Percentiles rank a stretch among this genome's conserved stretches.
phyloP scores from a whole-genome alignment of 371 early-diverging fungal genomes.

The Rhizopus microsporus region DNA sequence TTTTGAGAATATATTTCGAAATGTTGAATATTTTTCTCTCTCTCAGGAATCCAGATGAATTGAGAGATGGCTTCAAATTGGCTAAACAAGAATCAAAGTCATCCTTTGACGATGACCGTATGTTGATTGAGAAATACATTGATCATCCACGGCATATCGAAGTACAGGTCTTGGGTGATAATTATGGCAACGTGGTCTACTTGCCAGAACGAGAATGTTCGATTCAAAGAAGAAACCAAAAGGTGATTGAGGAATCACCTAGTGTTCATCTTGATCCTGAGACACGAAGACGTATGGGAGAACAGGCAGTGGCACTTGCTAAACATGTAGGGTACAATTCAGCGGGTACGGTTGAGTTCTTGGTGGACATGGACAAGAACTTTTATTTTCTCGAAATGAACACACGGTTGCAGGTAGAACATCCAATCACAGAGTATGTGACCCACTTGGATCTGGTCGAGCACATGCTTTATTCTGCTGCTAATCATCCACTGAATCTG shows the following conservation, averaged over 20 bases:
- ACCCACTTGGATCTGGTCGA: constrained; percentile 94
- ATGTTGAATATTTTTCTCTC: background rate
- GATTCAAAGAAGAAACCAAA: constrained; percentile 90
- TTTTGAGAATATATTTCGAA: background rate
- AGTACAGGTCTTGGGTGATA: constrained; percentile 81
- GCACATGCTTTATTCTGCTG: constrained; percentile 83
- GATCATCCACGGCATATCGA: constrained; percentile 84
- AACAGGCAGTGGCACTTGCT: constrained; percentile 79
- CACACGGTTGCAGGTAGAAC: constrained; percentile 93
- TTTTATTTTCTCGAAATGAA: constrained; percentile 93
- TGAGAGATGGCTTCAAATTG: constrained; percentile 76
- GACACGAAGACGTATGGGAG: constrained; percentile 79
- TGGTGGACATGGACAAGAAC: constrained; percentile 65
- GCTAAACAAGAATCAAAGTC: constrained; percentile 82
- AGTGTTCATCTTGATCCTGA: constrained; percentile 64
- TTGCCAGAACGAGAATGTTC: constrained; percentile 93
- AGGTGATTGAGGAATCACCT: constrained; percentile 82
- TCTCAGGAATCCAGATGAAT: constrained; percentile 62
- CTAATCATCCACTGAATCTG: constrained; percentile 60
- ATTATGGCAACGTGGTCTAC: constrained; percentile 74
- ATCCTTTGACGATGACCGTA: constrained; percentile 83
- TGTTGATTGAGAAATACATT: constrained; percentile 93
- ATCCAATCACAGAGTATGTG: constrained; percentile 96
- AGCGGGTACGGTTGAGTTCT: constrained; percentile 79
- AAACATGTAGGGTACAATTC: constrained; percentile 83